Evolutionary conservation across 805 yeast genomes (phyloP), one percentile per base, ranked within the genome.

Genomic region (Zygosaccharomyces rouxii): DNA sequence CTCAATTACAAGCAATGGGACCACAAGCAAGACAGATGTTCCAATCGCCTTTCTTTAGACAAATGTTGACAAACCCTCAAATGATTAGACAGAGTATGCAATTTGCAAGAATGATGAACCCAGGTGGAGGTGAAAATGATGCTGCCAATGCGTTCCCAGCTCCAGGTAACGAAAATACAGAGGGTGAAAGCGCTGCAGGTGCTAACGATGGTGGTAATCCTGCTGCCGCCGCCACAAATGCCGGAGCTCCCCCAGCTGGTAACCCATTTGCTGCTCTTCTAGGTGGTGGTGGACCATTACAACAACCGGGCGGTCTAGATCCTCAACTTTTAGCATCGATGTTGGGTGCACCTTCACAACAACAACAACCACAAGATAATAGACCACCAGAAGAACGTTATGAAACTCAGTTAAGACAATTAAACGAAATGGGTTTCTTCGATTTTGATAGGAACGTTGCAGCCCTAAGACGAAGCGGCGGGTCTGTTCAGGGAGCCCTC

Each of bases 401-500:
- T 63, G 90, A 82, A 62, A 55, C 74, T 2, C 94, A 84, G 64
- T 69, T 84, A 54, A 79, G 86, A 58, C 92, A 85, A 62, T 71
- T 84, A 59, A 86, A 84, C 62, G 92, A 86, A 60, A 83, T 86
- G 78, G 94, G 94, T 5, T 92, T 92, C 71, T 81, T 79, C 56
- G 97, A 92, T 57, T 92, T 92, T 64, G 98, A 92, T 57, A 78
- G 87, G 57, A 94, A 94, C 63, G 89, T 94, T 21, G 83, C 81
- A 25, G 98, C 98, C 1, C 76, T 94, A 59, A 81, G 97, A 72
- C 81, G 98, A 70, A 81, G 92, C 47, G 99, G 99, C 29, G 99
- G 99, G 7, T 87, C 90, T 54, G 97, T 92, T 22, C 97, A 92
- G 71, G 97, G 97, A 40, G 99, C 99, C 9, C 75, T 92, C 44